A percentile compares a stretch with the other conserved stretches of the same genome.
These are phyloP conservation scores for Herpotrichia juniperi DNA, from an alignment of 2,329 filamentous ascomycete species.

Conservation along the genomic window DNA sequence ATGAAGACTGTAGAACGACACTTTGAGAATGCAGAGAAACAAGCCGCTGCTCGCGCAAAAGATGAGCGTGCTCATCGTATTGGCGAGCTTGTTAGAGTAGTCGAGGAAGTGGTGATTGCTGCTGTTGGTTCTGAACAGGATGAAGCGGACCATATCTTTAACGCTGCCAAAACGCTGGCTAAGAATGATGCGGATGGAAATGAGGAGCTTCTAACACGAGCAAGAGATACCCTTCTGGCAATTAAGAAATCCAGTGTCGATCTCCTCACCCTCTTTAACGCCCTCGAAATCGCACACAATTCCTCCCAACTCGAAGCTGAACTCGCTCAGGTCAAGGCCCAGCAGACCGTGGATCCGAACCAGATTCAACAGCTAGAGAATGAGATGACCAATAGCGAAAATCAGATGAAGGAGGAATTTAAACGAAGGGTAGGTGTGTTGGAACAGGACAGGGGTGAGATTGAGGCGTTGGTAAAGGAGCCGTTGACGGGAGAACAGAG, in stretches of 20 bases:
- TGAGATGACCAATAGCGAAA: slow-evolving; percentile 40
- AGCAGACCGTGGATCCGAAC: slow-evolving; percentile 47
- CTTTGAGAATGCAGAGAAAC: slow-evolving; percentile 58
- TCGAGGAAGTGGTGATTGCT: slow-evolving; percentile 57
- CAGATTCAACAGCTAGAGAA: slow-evolving; percentile 46
- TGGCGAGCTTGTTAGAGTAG: slow-evolving; percentile 56
- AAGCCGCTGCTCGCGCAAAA: slow-evolving; percentile 56
- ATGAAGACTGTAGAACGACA: slow-evolving; percentile 54
- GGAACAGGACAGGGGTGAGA: slow-evolving; percentile 40
- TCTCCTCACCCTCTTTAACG: slow-evolving; percentile 51
- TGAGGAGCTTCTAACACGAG: slow-evolving; percentile 28
- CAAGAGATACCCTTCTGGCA: slow-evolving; percentile 32
- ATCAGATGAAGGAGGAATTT: slow-evolving; percentile 40
- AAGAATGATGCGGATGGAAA: slow-evolving; percentile 39
- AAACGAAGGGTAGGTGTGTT: slow-evolving; percentile 47
- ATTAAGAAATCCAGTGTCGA: slow-evolving; percentile 49
- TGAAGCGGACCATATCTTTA: slow-evolving; percentile 55
- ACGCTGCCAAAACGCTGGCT: slow-evolving; percentile 47
- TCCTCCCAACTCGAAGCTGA: slow-evolving; percentile 59
- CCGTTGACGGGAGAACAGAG: slow-evolving; percentile 27
- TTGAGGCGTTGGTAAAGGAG: slow-evolving; percentile 34
- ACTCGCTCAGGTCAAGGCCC: slow-evolving; percentile 58
- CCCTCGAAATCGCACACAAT: slow-evolving; percentile 57
- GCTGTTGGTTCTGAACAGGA: slow-evolving; percentile 59
- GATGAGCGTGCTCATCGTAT: slow-evolving; percentile 57